Evolutionary conservation across 2,329 filamentous ascomycete species (phyloP), one percentile per base, ranked within the genome.

Genomic region (Dothideomycetes sp.): DNA sequence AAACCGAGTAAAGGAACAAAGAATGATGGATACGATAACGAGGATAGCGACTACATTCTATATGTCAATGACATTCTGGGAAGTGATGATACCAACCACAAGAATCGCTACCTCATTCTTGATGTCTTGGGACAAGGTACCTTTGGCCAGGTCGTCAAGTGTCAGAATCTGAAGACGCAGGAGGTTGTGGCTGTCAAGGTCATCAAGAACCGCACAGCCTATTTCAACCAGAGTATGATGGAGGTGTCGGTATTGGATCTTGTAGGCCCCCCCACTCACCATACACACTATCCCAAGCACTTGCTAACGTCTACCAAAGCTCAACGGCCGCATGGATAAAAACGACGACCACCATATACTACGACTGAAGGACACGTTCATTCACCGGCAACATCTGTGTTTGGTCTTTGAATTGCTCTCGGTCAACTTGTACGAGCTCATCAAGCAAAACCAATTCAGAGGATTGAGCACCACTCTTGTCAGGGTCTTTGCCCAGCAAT

Each of bases 161-260:
- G 91, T 59, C 91, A 98, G 62, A 98, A 98, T 55, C 65, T 98
- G 53, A 95, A 94, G 67, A 96, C 91, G 1, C 88, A 95, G 61
- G 91, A 98, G 64, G 91, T 98, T 27, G 91, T 98, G 31, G 91
- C 91, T 3, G 91, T 98, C 51, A 98, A 98, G 66, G 91, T 98
- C 41, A 91, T 98, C 67, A 98, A 98, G 68, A 98, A 98, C 64
- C 81, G 89, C 55, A 98, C 91, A 2, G 91, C 91, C 25, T 98
- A 98, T 63, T 98, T 98, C 69, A 98, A 98, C 59, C 91, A 98
- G 64, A 96, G 91, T 63, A 98, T 98, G 91, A 98, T 98, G 91
- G 91, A 98, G 60, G 91, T 98, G 22, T 98, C 91, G 2, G 91
- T 98, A 17, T 71, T 98, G 44, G 91, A 98, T 63, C 60, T 98